Conservation (phyloP, 768 basidiomycete genomes). For the Erythrobasidium yunnanense region DNA sequence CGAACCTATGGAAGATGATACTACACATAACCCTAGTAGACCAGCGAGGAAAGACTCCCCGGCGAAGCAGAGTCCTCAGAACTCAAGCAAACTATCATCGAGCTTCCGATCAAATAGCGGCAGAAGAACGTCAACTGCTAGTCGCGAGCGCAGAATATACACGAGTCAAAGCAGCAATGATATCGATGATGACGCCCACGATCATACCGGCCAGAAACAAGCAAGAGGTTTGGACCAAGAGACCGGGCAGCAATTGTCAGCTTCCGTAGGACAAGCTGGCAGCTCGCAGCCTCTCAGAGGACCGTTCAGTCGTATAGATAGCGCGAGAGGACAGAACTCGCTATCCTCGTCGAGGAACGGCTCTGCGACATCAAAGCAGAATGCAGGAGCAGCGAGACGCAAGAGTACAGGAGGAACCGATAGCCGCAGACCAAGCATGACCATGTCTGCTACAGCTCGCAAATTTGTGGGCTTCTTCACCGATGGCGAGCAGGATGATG, state of each 20-base stretch:
- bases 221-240: not conserved
- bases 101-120: not conserved
- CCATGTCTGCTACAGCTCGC: not conserved
- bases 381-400: not conserved
- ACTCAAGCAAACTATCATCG: not conserved
- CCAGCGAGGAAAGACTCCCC: not conserved
- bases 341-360: not conserved
- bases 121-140: not conserved
- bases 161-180: not conserved
- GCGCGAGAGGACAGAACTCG: constrained; percentile 7
- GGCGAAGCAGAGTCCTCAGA: not conserved
- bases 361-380: not conserved
- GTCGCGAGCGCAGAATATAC: not conserved
- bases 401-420: constrained; percentile 1
- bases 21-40: not conserved
- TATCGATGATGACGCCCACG: not conserved
- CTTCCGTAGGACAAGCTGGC: no score
- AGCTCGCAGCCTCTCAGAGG: not conserved
- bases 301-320: constrained; percentile 20
- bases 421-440: not conserved
- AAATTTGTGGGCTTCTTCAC: not conserved
- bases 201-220: no score
- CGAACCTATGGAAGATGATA: not conserved
- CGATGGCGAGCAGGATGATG: not conserved
- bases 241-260: not conserved